phyloP scores from a whole-genome alignment of 257 asterid species.

The Capsicum rhomboideum region DNA sequence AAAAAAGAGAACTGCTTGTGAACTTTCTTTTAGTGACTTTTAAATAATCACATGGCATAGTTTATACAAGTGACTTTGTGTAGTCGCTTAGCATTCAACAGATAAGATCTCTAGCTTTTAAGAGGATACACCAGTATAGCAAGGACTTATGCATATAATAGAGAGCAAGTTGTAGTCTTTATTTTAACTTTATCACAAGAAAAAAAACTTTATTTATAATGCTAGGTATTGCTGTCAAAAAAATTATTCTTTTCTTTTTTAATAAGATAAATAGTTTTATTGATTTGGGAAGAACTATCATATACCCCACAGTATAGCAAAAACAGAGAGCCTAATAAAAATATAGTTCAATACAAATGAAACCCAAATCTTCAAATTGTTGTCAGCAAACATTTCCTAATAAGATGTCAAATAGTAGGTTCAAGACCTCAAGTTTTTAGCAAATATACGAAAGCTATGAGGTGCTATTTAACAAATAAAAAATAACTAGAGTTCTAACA shows the following conservation, averaged over 20 bases:
- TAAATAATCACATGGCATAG: too few species aligned
- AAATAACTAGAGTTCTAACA: neutral
- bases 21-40: too few species aligned
- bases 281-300: neutral
- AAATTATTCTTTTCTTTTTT: neutral
- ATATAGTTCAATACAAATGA: neutral
- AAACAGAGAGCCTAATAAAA: neutral
- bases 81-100: too few species aligned
- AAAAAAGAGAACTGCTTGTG: too few species aligned
- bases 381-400: neutral
- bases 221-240: neutral
- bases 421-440: neutral
- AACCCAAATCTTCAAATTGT: neutral
- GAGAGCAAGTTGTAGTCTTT: neutral
- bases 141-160: neutral
- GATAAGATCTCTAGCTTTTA: neutral
- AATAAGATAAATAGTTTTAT: neutral
- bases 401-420: neutral
- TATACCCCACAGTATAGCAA: neutral
- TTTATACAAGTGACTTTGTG: too few species aligned
- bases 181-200: neutral
- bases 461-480: neutral
- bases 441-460: neutral
- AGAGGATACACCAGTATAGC: neutral
- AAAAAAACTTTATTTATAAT: neutral